Percentiles rank a stretch among this genome's conserved stretches.
phyloP scores from a whole-genome alignment of 441 rosid species.

The Euphorbia celastroides region DNA sequence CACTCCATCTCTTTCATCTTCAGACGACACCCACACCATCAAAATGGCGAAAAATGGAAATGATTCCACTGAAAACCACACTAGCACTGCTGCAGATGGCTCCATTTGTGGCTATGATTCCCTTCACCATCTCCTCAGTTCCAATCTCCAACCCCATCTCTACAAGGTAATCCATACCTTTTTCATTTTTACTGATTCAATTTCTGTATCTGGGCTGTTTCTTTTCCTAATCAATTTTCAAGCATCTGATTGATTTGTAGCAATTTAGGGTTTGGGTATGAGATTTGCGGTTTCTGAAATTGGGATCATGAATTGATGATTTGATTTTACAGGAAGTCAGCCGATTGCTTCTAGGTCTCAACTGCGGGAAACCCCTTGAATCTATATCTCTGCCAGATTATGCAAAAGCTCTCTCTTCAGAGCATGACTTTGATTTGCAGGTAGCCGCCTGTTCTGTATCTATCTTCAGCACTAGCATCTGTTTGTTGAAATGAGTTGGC shows the following conservation, averaged over 20 bases:
- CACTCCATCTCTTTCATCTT: not conserved
- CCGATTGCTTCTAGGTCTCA: conserved; percentile 67
- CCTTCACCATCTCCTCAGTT: conserved; percentile 57
- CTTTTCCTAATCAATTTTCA: no score
- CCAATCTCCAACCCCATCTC: conserved; percentile 70
- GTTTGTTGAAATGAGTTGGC: not conserved
- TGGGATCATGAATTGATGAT: not conserved
- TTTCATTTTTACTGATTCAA: not conserved
- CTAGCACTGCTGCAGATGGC: conserved; percentile 32
- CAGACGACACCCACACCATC: not conserved
- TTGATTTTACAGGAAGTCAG: conserved; percentile 65
- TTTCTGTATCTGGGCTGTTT: no score
- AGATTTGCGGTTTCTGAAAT: not conserved
- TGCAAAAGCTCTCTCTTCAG: conserved; percentile 45
- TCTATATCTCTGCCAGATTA: conserved; percentile 42
- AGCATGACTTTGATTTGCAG: conserved; percentile 76
- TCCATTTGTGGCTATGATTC: conserved; percentile 81
- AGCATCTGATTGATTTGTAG: not conserved
- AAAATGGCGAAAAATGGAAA: conserved; percentile 22
- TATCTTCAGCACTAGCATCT: not conserved
- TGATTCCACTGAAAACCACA: conserved; percentile 21
- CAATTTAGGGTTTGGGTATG: not conserved
- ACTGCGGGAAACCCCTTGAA: conserved; percentile 61
- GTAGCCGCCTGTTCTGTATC: conserved; percentile 22
- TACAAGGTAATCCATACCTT: conserved; percentile 45